Conservation (phyloP, 805 yeast species). For the Wickerhamomyces ciferrii region DNA sequence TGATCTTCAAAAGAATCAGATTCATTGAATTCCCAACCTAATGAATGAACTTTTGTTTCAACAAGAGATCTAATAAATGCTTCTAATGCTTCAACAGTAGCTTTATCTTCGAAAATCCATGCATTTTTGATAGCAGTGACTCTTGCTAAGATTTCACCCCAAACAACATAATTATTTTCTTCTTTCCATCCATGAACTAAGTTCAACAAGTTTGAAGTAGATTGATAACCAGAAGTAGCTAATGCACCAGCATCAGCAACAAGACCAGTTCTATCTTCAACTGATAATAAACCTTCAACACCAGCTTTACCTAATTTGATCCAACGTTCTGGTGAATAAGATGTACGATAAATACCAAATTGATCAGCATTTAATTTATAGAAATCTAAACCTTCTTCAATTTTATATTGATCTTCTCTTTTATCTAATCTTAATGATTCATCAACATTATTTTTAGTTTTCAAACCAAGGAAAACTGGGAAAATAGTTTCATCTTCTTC, state of each 20-base stretch:
- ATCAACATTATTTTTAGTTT: slow-evolving; percentile 54
- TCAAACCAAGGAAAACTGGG: slow-evolving; percentile 67
- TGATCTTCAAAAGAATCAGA: slow-evolving; percentile 55
- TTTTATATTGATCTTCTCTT: slow-evolving; percentile 39
- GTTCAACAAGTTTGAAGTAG: slow-evolving; percentile 54
- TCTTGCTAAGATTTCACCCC: slow-evolving; percentile 54
- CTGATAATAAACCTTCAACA: slow-evolving; percentile 52
- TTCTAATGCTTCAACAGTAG: slow-evolving; percentile 41
- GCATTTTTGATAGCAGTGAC: slow-evolving; percentile 44
- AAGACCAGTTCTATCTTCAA: slow-evolving; percentile 74
- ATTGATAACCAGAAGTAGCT: slow-evolving; percentile 64
- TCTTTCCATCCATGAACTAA: slow-evolving; percentile 56
- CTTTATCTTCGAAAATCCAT: slow-evolving; percentile 48
- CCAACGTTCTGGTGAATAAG: slow-evolving; percentile 67
- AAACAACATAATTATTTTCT: slow-evolving; percentile 60
- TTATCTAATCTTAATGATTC: slow-evolving; percentile 50
- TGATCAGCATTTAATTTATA: slow-evolving; percentile 71
- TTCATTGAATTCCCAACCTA: slow-evolving; percentile 63
- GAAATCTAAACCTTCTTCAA: slow-evolving; percentile 39
- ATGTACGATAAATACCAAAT: slow-evolving; percentile 71
- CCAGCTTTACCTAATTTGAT: slow-evolving; percentile 58
- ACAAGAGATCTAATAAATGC: slow-evolving; percentile 51
- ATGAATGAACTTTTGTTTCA: slow-evolving; percentile 41
- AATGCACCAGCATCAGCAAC: slow-evolving; percentile 76
- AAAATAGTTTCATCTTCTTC: slow-evolving; percentile 68